Percentiles rank a stretch among this genome's conserved stretches.
Conservation (phyloP, 2,329 filamentous ascomycete species). For the Aureobasidium sp. region DNA sequence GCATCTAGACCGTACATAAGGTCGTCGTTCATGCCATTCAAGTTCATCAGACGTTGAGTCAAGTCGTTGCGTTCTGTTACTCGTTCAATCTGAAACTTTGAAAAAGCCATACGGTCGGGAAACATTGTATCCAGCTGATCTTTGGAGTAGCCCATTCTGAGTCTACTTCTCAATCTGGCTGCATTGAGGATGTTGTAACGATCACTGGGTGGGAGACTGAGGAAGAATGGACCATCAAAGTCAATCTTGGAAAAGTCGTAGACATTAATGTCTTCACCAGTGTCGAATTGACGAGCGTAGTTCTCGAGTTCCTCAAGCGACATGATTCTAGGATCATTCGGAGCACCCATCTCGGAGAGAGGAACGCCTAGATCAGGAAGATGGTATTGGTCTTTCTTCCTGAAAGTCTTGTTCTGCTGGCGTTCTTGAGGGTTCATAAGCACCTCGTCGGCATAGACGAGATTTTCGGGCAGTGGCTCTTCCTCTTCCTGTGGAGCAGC, state of each 20-base stretch:
- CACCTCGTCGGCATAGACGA: slow-evolving; percentile 88
- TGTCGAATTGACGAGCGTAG: slow-evolving; percentile 86
- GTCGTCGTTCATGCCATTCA: slow-evolving; percentile 82
- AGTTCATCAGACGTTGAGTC: slow-evolving; percentile 87
- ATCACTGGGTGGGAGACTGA: slow-evolving; percentile 79
- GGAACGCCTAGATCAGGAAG: slow-evolving; percentile 73
- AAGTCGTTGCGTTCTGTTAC: slow-evolving; percentile 89
- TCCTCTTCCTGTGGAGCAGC: slow-evolving; percentile 44
- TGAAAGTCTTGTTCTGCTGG: slow-evolving; percentile 65
- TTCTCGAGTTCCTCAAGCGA: slow-evolving; percentile 87
- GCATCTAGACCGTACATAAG: slow-evolving; percentile 54
- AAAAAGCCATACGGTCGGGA: slow-evolving; percentile 94
- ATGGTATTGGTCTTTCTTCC: slow-evolving; percentile 91
- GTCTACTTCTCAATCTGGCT: slow-evolving; percentile 72
- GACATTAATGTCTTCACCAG: slow-evolving; percentile 73
- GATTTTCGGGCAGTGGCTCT: slow-evolving; percentile 59
- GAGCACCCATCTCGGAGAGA: slow-evolving; percentile 76
- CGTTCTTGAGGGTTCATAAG: slow-evolving; percentile 73
- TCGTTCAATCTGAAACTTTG: slow-evolving; percentile 88
- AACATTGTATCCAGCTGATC: slow-evolving; percentile 97
- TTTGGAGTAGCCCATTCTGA: slow-evolving; percentile 94
- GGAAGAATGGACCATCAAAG: slow-evolving; percentile 92
- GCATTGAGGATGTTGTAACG: slow-evolving; percentile 97
- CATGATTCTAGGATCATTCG: slow-evolving; percentile 94
- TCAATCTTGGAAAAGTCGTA: slow-evolving; percentile 99